Conservation (phyloP, 306 rosid species). For the Phaseolus lunatus region DNA sequence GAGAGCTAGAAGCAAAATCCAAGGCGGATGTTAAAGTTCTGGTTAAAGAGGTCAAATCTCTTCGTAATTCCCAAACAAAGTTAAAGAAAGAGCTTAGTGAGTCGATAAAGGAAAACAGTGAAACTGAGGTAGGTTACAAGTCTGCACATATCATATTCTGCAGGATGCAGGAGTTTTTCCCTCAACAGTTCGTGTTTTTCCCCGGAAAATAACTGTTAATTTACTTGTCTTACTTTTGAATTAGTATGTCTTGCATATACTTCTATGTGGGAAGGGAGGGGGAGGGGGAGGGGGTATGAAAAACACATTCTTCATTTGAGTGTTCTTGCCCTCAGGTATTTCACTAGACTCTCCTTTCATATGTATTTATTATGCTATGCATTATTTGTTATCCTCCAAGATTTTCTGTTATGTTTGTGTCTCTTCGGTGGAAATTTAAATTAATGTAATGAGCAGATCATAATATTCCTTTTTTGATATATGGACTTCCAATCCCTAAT, state of each 20-base stretch:
- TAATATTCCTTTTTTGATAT: conserved; percentile 21
- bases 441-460: conserved; percentile 27
- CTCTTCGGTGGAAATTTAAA: conserved; percentile 10
- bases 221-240: not conserved
- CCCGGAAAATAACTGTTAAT: conserved; percentile 10
- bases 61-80: conserved; percentile 71
- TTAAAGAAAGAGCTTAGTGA: conserved; percentile 75
- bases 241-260: not conserved
- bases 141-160: conserved; percentile 27
- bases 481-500: conserved; percentile 32
- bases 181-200: conserved; percentile 1
- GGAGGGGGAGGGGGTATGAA: not conserved
- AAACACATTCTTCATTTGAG: not conserved
- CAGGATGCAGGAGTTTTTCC: conserved; percentile 6
- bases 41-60: conserved; percentile 95
- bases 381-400: not conserved
- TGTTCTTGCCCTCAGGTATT: conserved; percentile 16
- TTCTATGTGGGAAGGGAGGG: no score
- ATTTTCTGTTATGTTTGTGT: not conserved
- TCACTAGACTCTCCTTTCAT: conserved; percentile 16
- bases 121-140: conserved; percentile 58
- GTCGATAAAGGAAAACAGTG: conserved; percentile 58
- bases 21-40: conserved; percentile 89
- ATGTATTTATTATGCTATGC: conserved; percentile 13
- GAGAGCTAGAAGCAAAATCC: conserved; percentile 88